phyloP scores from a whole-genome alignment of 1,284 basidiomycete genomes.

The Thelephora terrestris region DNA sequence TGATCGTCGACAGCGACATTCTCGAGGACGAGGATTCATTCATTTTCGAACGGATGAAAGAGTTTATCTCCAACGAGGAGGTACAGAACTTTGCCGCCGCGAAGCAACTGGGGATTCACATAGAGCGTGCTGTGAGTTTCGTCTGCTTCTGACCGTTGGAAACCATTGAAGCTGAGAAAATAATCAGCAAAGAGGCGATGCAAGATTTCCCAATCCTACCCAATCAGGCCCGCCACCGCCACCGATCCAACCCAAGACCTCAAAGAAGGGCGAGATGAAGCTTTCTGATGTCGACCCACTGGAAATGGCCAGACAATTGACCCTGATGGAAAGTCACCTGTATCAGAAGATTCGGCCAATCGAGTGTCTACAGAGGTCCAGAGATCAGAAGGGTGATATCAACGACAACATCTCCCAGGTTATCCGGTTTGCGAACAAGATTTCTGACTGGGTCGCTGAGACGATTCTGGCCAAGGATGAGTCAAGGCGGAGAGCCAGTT shows the following conservation, averaged over 20 bases:
- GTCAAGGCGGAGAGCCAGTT: slow-evolving; percentile 68
- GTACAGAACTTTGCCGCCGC: slow-evolving; percentile 55
- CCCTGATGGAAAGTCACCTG: slow-evolving; percentile 82
- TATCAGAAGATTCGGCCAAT: slow-evolving; percentile 86
- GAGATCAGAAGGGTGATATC: slow-evolving; percentile 65
- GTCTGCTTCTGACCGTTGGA: slow-evolving; percentile 2
- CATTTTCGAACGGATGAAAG: slow-evolving; percentile 70
- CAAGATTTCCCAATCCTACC: slow-evolving; percentile 34
- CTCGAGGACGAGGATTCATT: slow-evolving; percentile 75
- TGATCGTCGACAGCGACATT: slow-evolving; percentile 72
- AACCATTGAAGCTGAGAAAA: slow-evolving; percentile 7
- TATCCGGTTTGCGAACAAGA: slow-evolving; percentile 88
- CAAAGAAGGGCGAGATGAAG: slow-evolving; percentile 59
- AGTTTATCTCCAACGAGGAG: slow-evolving; percentile 64
- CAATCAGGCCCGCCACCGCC: slow-evolving; percentile 50
- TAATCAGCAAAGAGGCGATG: slow-evolving; percentile 44
- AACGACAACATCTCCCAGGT: slow-evolving; percentile 82
- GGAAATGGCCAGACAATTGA: slow-evolving; percentile 91
- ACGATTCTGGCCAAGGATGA: slow-evolving; percentile 81
- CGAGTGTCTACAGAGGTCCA: slow-evolving; percentile 81
- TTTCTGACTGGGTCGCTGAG: slow-evolving; percentile 93
- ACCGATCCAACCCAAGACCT: slow-evolving; percentile 67
- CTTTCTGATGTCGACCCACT: slow-evolving; percentile 84
- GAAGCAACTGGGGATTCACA: slow-evolving; percentile 60
- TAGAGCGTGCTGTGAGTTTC: slow-evolving; percentile 65